Conservation (phyloP, 2,329 filamentous ascomycete genomes). For the Juglanconis oblonga region DNA sequence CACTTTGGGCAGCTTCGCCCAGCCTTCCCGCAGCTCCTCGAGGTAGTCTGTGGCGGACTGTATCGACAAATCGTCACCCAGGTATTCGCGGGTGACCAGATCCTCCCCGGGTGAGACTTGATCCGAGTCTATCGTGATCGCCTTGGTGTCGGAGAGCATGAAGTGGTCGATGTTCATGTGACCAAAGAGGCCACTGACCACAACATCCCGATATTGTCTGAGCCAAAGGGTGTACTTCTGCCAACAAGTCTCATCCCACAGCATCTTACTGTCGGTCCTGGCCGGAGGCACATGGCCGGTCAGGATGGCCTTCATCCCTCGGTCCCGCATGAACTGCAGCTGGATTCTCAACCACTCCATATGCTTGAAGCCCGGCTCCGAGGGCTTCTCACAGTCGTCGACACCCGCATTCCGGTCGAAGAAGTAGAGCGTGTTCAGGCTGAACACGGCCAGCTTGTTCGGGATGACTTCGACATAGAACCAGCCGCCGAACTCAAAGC, state of each 20-base stretch:
- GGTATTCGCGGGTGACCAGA: slow-evolving; percentile 30
- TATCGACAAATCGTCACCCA: slow-evolving; percentile 56
- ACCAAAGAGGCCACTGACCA: slow-evolving; percentile 76
- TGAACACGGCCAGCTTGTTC: slow-evolving; percentile 80
- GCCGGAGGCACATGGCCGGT: slow-evolving; percentile 94
- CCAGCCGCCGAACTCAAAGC: slow-evolving; percentile 91
- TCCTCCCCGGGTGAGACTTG: slow-evolving; percentile 31
- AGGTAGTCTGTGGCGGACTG: slow-evolving; percentile 77
- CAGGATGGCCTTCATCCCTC: slow-evolving; percentile 90
- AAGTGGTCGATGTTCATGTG: slow-evolving; percentile 99
- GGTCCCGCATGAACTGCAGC: slow-evolving; percentile 74
- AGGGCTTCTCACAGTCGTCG: slow-evolving; percentile 76
- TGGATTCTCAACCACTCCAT: slow-evolving; percentile 95
- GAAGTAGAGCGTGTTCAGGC: slow-evolving; percentile 94
- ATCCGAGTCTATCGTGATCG: slow-evolving; percentile 60
- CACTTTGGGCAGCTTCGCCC: slow-evolving; percentile 69
- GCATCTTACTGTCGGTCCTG: slow-evolving; percentile 76
- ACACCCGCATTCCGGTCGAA: slow-evolving; percentile 92
- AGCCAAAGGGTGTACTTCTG: slow-evolving; percentile 94
- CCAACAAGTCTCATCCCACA: slow-evolving; percentile 98
- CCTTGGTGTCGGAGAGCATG: slow-evolving; percentile 79
- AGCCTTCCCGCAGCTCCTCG: slow-evolving; percentile 70
- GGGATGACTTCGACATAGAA: slow-evolving; percentile 92
- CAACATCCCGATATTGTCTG: slow-evolving; percentile 84
- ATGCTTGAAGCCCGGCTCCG: slow-evolving; percentile 87